These are phyloP conservation scores for Isatis tinctoria DNA, from an alignment of 345 rosid genomes.

Conservation along the genomic window DNA sequence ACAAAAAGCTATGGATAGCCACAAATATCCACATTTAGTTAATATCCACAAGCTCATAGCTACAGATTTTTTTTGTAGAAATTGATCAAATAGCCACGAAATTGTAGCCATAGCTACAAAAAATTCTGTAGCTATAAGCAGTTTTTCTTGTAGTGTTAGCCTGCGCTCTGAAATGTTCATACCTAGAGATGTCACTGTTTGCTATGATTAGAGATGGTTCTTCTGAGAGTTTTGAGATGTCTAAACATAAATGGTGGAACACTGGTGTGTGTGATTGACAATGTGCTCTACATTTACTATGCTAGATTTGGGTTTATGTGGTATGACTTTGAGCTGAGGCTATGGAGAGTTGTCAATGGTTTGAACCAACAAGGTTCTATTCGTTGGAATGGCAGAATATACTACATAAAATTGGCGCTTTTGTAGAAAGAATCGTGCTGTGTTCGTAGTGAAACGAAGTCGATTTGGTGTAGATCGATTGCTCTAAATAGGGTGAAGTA, in stretches of 20 bases:
- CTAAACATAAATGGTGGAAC: not conserved
- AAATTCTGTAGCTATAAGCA: no score
- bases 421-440: not conserved
- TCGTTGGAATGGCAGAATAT: not conserved
- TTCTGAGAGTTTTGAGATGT: not conserved
- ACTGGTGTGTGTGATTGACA: not conserved
- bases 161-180: no score
- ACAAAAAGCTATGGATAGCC: no score
- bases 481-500: not conserved
- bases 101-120: no score
- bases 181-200: not conserved
- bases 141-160: no score
- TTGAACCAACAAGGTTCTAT: not conserved
- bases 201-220: constrained; percentile 15
- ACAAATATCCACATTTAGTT: no score
- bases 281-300: not conserved
- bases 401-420: not conserved
- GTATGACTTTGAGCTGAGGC: not conserved
- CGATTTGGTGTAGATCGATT: constrained; percentile 6
- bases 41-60: no score
- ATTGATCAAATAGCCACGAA: no score
- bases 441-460: not conserved
- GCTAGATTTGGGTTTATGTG: not conserved
- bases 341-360: not conserved
- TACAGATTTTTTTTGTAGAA: no score